Base-by-base conservation (phyloP, 208 protist species). In the Acanthamoeba lenticulata region DNA sequence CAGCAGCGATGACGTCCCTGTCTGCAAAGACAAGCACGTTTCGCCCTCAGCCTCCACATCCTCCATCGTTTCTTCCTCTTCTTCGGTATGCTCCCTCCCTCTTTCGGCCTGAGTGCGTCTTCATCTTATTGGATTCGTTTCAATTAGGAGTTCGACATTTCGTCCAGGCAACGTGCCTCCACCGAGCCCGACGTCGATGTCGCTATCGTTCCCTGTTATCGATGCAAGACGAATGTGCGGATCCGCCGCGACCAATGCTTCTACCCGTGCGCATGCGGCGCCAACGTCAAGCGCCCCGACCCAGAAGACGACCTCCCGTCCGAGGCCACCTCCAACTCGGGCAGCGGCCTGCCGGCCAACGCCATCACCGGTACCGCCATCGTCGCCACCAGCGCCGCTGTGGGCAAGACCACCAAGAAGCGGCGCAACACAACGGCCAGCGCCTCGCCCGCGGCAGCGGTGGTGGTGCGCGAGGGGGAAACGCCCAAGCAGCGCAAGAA, bases 251-350 rank as follows among this genome's bases (percentile, higher is more conserved):
- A n/a, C 36, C 67, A 77, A 5, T 40, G 67, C 67, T 77, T 77
- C 67, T 77, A 77, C 67, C 67, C 67, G 67, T 77, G 67, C 67
- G 67, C 32, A 32, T 77, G 67, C 67, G 67, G 67, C 13, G 67
- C 67, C 67, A 77, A 77, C 29, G 67, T 77, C 29, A 77, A 77
- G 67, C 67, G 67, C 6, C 67, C 67, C 1, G 67, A 77, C 34
- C n/a, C n/a, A n/a, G 67, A 38, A 2, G 67, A 77, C 15, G 55
- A 62, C 55, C 45, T 52, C 45, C 9, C 5, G 45, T 15, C 5
- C 5, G 9, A 52, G 45, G 45, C 45, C 45, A 52, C 45, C 45
- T 52, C 45, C 45, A 52, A 5, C 45, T n/a, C n/a, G n/a, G n/a
- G n/a, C n/a, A n/a, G n/a, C n/a, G n/a, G n/a, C n/a, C n/a, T n/a